A percentile compares a stretch with the other conserved stretches of the same genome.
Evolutionary conservation across 768 basidiomycete genomes (phyloP).

Genomic region (Pulveroboletus sp.): DNA sequence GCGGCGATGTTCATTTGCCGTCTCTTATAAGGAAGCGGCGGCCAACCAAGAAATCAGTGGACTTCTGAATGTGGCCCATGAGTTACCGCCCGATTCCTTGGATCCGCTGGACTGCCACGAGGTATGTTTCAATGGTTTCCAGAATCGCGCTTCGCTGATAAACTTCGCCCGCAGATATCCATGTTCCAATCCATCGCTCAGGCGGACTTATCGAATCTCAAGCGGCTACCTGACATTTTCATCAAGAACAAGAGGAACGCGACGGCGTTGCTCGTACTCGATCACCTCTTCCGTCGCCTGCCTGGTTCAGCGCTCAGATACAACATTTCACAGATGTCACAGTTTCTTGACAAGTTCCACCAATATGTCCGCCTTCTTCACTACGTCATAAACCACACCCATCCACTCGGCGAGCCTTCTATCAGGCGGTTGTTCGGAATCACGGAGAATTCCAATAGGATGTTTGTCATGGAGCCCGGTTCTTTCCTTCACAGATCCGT

Average conservation of each 20-base stretch:
- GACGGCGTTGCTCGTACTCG: slow-evolving; percentile 8
- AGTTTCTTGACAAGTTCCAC: slow-evolving; percentile 4
- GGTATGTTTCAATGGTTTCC: slow-evolving; percentile 13
- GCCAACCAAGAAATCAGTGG: slow-evolving; percentile 1
- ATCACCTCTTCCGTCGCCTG: slow-evolving; percentile 7
- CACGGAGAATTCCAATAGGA: slow-evolving; percentile 2
- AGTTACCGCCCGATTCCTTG: slow-evolving; percentile 10
- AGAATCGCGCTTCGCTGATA: no score
- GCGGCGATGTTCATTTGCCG: slow-evolving; percentile 41
- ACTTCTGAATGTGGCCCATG: slow-evolving; percentile 27
- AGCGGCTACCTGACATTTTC: slow-evolving; percentile 32
- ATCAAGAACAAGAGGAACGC: neutral
- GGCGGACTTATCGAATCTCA: slow-evolving; percentile 26
- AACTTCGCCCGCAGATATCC: slow-evolving; percentile 11
- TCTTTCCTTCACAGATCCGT: slow-evolving; percentile 9
- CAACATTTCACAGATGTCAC: slow-evolving; percentile 15
- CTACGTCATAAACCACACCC: neutral
- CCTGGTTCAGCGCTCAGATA: slow-evolving; percentile 19
- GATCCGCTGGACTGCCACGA: slow-evolving; percentile 6
- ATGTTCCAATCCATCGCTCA: slow-evolving; percentile 35
- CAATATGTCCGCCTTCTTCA: slow-evolving; percentile 7
- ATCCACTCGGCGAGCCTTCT: slow-evolving; percentile 4
- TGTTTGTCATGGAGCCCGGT: slow-evolving; percentile 3
- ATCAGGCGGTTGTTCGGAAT: slow-evolving; percentile 31
- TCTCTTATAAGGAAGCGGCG: slow-evolving; percentile 4